Evolutionary conservation across 1,139 yeast species (phyloP), one percentile per base, ranked within the genome.

Genomic region (Groenewaldozyma sp.): DNA sequence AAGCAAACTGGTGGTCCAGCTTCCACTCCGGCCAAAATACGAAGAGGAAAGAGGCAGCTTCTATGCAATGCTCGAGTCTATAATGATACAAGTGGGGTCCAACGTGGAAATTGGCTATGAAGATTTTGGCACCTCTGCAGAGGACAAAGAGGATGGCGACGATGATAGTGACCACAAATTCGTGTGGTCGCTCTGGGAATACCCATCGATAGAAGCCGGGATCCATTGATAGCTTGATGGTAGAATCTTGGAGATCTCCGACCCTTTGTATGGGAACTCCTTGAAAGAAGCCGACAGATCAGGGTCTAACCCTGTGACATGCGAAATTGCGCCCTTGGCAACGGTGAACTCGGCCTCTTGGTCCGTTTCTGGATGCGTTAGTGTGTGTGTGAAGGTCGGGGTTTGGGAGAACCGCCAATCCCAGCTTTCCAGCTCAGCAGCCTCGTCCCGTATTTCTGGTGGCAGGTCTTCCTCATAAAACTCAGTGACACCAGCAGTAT

Each of bases 101-200:
- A 65, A 61, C 1, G 60, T 59, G 22, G 82, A 81, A 46, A 63
- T 67, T 10, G 96, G 96, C 0, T 65, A 64, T 41, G 97, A 91
- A 53, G 97, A 91, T 55, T 91, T 87, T 66, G 97, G 97, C 0
- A 71, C n/a, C n/a, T n/a, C n/a, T n/a, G n/a, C n/a, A n/a, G n/a
- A n/a, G n/a, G n/a, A n/a, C n/a, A n/a, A n/a, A n/a, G n/a, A n/a
- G n/a, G n/a, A n/a, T n/a, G n/a, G n/a, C n/a, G n/a, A n/a, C n/a
- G n/a, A n/a, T n/a, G n/a, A n/a, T n/a, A n/a, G 69, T 29, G 78
- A 77, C 49, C 11, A 9, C 6, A 57, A 67, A 32, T 87, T 78
- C 54, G 55, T 53, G 4, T 60, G 53, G 49, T 49, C 59, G 2
- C 28, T 55, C 19, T 63, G 65, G 63, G 37, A 35, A 28, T 47